These are phyloP conservation scores for Aspergillus sp. DNA, from an alignment of 2,329 filamentous ascomycete genomes.

Conservation along the genomic window DNA sequence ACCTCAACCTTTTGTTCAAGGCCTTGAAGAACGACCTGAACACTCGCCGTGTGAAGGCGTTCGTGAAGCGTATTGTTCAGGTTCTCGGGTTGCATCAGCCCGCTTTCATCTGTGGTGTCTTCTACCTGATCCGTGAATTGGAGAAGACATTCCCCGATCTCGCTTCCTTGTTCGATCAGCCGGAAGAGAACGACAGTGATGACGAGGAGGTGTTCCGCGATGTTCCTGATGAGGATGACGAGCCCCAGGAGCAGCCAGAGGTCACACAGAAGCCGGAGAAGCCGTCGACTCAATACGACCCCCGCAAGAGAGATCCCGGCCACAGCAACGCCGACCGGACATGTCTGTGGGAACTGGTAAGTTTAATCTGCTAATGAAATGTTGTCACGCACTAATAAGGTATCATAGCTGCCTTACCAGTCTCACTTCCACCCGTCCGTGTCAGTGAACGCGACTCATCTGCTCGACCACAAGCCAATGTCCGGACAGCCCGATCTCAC, in stretches of 20 bases:
- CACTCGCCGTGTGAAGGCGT: conserved; percentile 88
- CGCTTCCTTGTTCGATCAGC: conserved; percentile 73
- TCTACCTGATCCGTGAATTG: conserved; percentile 84
- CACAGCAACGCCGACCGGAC: conserved; percentile 90
- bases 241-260: conserved; percentile 27
- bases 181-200: conserved; percentile 75
- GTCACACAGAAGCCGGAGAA: conserved; percentile 32
- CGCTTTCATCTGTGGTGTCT: conserved; percentile 86
- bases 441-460: conserved; percentile 72
- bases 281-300: conserved; percentile 65
- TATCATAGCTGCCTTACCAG: conserved; percentile 62
- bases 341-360: conserved; percentile 87
- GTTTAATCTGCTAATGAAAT: conserved; percentile 29
- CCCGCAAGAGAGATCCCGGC: conserved; percentile 86
- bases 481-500: conserved; percentile 87
- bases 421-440: conserved; percentile 93
- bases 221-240: conserved; percentile 58
- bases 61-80: conserved; percentile 90
- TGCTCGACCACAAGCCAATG: conserved; percentile 69
- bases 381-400: conserved; percentile 3
- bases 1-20: conserved; percentile 87
- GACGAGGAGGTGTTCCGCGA: conserved; percentile 70
- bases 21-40: conserved; percentile 89
- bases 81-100: conserved; percentile 86
- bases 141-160: conserved; percentile 78